A percentile compares a stretch with the other conserved stretches of the same genome.
Conservation (phyloP, 2,329 filamentous ascomycete species). For the Fusarium xylarioides region DNA sequence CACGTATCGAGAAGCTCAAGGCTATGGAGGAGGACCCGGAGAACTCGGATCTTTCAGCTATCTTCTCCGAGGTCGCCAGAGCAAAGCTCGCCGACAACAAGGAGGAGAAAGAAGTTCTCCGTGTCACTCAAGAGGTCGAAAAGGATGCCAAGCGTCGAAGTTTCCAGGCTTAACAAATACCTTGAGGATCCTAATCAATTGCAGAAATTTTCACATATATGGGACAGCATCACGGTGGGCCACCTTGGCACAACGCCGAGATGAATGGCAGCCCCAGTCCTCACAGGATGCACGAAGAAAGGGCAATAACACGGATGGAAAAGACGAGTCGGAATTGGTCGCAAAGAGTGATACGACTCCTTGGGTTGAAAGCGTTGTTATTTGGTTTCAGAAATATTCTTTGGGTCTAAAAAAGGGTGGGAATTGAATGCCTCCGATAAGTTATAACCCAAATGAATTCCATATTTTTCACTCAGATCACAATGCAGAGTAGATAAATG, state of each 20-base stretch:
- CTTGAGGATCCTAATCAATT: neutral
- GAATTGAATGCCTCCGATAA: neutral
- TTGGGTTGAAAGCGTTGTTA: constrained; percentile 22
- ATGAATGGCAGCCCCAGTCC: neutral
- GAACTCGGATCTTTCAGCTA: constrained; percentile 66
- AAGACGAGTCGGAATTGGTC: neutral
- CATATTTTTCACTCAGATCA: neutral
- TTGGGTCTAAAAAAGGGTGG: neutral
- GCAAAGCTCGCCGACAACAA: constrained; percentile 86
- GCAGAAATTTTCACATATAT: neutral
- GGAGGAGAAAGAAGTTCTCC: constrained; percentile 80
- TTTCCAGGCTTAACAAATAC: constrained; percentile 32
- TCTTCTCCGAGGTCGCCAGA: constrained; percentile 93
- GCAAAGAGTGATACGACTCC: neutral
- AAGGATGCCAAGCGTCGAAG: constrained; percentile 56
- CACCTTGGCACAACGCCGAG: neutral
- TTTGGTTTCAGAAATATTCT: constrained; percentile 2
- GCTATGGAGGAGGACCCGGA: constrained; percentile 87
- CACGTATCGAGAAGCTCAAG: constrained; percentile 94
- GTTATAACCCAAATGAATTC: neutral
- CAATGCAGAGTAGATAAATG: constrained; percentile 1
- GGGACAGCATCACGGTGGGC: neutral
- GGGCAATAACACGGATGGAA: neutral
- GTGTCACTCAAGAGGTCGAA: constrained; percentile 68
- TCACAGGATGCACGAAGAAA: neutral